A percentile compares a stretch with the other conserved stretches of the same genome.
Conservation (phyloP, 202 grass and related monocot species). For the Hordeum pubiflorum region DNA sequence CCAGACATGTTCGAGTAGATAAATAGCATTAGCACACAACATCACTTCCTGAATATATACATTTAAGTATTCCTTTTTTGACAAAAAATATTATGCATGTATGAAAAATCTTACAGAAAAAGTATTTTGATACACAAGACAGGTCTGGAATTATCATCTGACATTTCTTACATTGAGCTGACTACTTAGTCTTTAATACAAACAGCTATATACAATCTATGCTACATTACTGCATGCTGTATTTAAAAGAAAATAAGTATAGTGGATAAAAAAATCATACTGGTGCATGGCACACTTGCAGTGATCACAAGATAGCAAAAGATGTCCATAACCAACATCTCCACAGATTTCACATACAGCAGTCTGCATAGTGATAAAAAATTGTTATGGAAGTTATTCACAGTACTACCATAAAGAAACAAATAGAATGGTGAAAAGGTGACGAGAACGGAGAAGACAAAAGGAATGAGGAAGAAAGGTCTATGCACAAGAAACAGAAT, state of each 20-base stretch:
- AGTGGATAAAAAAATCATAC: conserved; percentile 2
- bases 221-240: background rate
- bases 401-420: background rate
- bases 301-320: conserved; percentile 25
- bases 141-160: background rate
- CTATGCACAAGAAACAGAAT: background rate
- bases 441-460: background rate
- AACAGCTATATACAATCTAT: background rate
- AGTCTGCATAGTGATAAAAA: conserved; percentile 17
- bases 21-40: too few species aligned
- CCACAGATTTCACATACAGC: conserved; percentile 33
- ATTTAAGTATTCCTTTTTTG: too few species aligned
- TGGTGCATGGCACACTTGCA: conserved; percentile 8
- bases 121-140: background rate
- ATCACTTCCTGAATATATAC: too few species aligned
- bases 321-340: conserved; percentile 18
- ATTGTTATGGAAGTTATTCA: background rate
- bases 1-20: too few species aligned
- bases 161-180: background rate
- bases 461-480: background rate
- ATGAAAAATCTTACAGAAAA: background rate
- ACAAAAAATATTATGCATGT: too few species aligned
- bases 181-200: background rate
- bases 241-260: background rate
- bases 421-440: background rate